Base-by-base conservation (phyloP, 192 early-diverging fungal species). In the Rhizophagus prolifer region DNA sequence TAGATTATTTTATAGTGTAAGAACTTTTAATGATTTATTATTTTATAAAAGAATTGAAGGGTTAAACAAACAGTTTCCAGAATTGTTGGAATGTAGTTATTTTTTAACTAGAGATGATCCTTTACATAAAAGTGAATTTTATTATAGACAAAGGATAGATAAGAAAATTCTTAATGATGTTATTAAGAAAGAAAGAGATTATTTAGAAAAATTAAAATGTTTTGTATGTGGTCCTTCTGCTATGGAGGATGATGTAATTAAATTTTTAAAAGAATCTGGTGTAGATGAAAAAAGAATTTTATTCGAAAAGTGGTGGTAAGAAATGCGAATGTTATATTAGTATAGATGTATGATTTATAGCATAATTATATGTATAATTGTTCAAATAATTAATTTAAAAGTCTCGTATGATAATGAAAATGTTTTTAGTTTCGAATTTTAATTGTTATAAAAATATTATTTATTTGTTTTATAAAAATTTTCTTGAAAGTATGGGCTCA, bases 251-350 rank as follows among this genome's bases (percentile, higher is more conserved):
- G 73, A 73, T 46, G 14, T 79, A 54, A 66, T 79, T 59, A 54
- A 31, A n/a, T 74, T 60, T 63, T 76, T 65, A 41, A 75, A 69
- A 58, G 74, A 38, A 21, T 23, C 31, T 54, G 78, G 63, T 8
- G 31, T 74, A 9, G 44, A 38, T 10, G 72, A 79, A 36, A 61
- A 67, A 23, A 63, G 46, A 58, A 58, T 79, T 28, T 19, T 30
- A 21, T 77, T 47, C 5, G 78, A 79, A 68, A 79, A 77, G 25
- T 79, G 78, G 78, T 76, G 73, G 16, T 54, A 54, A n/a, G 36
- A 38, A 21, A 41, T 41, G 34, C 34, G 5, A 36, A 4, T 36
- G 34, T 36, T 36, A 36, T 36, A 36, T 36, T 36, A 36, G 36
- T 6, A 38, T 38, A 38, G 41, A 12, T 44, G 41, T 8, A 44